These are phyloP conservation scores for Lasiosphaeris hirsuta DNA, from an alignment of 495 filamentous ascomycete species.

Conservation along the genomic window DNA sequence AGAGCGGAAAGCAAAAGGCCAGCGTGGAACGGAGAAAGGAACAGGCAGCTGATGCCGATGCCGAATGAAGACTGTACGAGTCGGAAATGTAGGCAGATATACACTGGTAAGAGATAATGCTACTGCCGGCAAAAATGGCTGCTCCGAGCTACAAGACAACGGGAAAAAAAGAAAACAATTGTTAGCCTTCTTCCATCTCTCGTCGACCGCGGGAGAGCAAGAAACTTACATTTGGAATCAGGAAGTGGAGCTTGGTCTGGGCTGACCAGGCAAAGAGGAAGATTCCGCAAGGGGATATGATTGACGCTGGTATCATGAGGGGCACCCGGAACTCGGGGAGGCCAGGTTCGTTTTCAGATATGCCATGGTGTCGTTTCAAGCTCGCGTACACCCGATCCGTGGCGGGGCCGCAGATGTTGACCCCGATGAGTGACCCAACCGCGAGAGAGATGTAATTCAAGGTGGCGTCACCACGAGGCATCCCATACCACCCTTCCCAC, in stretches of 20 bases:
- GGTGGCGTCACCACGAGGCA: slow-evolving; percentile 27
- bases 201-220: background rate
- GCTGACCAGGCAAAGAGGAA: slow-evolving; percentile 43
- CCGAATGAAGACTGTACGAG: slow-evolving; percentile 13
- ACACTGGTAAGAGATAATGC: slow-evolving; percentile 15
- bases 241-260: slow-evolving; percentile 25
- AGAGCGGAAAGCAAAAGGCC: slow-evolving; percentile 11
- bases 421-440: slow-evolving; percentile 47
- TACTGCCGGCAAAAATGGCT: slow-evolving; percentile 3
- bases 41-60: slow-evolving; percentile 13
- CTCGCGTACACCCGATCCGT: slow-evolving; percentile 33
- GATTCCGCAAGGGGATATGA: slow-evolving; percentile 24
- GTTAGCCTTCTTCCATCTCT: background rate
- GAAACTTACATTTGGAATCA: slow-evolving; percentile 17
- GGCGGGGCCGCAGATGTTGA: slow-evolving; percentile 32
- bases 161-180: too few relatives aligned
- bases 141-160: slow-evolving; percentile 4
- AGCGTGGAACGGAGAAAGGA: slow-evolving; percentile 8
- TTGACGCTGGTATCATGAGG: slow-evolving; percentile 22
- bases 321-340: slow-evolving; percentile 26
- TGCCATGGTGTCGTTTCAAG: slow-evolving; percentile 4
- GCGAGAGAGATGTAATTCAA: slow-evolving; percentile 53
- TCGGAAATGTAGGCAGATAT: slow-evolving; percentile 13
- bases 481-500: slow-evolving; percentile 37
- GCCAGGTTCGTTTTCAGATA: slow-evolving; percentile 8